Evolutionary conservation across 2,329 filamentous ascomycete species (phyloP), one percentile per base, ranked within the genome.

Genomic region (Aureobasidium melanogenum): DNA sequence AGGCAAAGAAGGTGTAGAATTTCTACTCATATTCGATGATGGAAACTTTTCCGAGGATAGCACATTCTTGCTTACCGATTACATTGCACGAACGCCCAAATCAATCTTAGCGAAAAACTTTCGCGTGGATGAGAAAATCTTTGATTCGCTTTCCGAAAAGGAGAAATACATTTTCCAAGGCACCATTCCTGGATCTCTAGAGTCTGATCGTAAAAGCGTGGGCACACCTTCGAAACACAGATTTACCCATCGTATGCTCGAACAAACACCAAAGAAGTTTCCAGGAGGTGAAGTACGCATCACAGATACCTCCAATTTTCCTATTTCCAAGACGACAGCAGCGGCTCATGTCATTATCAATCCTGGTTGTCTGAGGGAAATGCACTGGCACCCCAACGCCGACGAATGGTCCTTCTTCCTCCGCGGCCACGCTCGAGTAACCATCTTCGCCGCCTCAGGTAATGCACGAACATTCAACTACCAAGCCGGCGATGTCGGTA

Each of bases 161-260:
- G 77, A 91, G 67, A 88, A 89, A 67, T 91, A 90, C 77, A 91
- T 91, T 70, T 91, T 91, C 78, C 81, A 87, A 67, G 88, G 87
- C 63, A 82, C 82, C 0, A 73, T 80, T 1, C 88, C 88, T 0
- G 83, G 80, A 3, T 77, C 84, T 22, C 86, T 90, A 66, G 79
- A 84, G 9, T 78, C 87, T 9, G 88, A 90, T 69, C 80, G 83
- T 36, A 82, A 83, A 47, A 72, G 80, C 32, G 84, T 87, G 66
- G 85, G 88, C 71, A 80, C 85, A 69, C 43, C 43, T 0, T 88
- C 85, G 14, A 85, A 84, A 70, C 78, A 83, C 63, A 79, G 86
- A 62, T 91, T 90, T 71, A 87, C 85, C 0, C 87, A 90, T 74
- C 81, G 82, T 65, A 86, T 91, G 80, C 82, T 89, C 1, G 84